phyloP scores from a whole-genome alignment of 2,329 filamentous ascomycete species.

The Curvularia spicifera region DNA sequence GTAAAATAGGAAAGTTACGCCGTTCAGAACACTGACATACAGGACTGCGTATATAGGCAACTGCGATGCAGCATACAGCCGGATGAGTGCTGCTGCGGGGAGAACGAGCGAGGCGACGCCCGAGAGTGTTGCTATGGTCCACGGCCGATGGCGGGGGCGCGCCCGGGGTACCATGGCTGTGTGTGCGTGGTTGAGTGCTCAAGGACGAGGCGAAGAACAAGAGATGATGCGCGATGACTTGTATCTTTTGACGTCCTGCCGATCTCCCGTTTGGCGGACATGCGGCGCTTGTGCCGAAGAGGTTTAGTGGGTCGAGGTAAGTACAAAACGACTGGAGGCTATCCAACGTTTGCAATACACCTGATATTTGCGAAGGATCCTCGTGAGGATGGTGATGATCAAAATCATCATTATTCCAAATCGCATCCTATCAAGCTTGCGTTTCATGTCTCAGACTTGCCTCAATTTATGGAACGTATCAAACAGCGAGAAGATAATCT shows the following conservation, averaged over 20 bases:
- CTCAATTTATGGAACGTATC: too few species aligned
- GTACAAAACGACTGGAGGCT: too few species aligned
- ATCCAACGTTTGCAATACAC: too few species aligned
- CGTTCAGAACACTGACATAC: constrained; percentile 31
- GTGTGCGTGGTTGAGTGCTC: not conserved
- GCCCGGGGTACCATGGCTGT: constrained; percentile 20
- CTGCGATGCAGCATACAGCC: constrained; percentile 31
- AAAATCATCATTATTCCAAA: too few species aligned
- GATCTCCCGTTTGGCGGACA: not conserved
- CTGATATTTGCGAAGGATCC: too few species aligned
- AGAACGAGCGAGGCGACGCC: constrained; percentile 55
- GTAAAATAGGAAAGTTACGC: constrained; percentile 40
- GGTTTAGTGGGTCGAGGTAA: not conserved
- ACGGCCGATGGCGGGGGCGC: constrained; percentile 31
- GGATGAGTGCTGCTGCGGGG: constrained; percentile 60
- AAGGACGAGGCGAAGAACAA: too few species aligned
- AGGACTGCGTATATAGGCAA: constrained; percentile 22
- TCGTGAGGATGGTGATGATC: too few species aligned
- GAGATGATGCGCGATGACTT: not conserved
- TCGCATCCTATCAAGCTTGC: too few species aligned
- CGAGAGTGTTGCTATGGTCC: constrained; percentile 33
- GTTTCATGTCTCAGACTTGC: too few species aligned
- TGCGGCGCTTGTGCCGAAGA: not conserved
- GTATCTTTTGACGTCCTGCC: not conserved
- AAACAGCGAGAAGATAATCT: too few species aligned